phyloP scores from a whole-genome alignment of 306 rosid species.

The Dryas drummondii region DNA sequence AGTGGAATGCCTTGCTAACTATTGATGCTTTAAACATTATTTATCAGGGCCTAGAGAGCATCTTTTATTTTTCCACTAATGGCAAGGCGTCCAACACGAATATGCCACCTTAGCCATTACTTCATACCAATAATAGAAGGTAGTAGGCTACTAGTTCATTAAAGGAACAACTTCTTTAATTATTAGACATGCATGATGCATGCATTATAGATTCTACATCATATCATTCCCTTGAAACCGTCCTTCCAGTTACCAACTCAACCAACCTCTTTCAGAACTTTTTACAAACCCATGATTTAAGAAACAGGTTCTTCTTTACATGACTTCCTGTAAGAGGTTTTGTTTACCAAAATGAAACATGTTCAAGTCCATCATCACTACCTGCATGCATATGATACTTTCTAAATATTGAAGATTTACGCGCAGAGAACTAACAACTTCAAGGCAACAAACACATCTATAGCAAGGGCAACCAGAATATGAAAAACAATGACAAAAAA shows the following conservation, averaged over 20 bases:
- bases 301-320: no score
- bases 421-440: not conserved
- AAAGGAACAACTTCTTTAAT: not conserved
- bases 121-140: constrained; percentile 33
- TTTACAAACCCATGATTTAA: not conserved
- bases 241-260: not conserved
- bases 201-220: constrained; percentile 1
- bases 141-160: constrained; percentile 8
- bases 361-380: not conserved
- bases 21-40: constrained; percentile 19
- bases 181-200: not conserved
- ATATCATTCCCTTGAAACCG: not conserved
- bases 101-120: constrained; percentile 19
- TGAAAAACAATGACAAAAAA: not conserved
- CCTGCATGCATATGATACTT: not conserved
- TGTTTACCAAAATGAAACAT: not conserved
- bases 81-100: constrained; percentile 32
- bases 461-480: not conserved
- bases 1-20: constrained; percentile 29
- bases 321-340: no score
- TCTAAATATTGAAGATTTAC: not conserved
- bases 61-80: constrained; percentile 35
- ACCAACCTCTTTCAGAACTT: not conserved
- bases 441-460: not conserved
- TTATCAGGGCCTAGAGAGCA: constrained; percentile 14